These are phyloP conservation scores for Rugiboletus extremiorientalis DNA, from an alignment of 1,284 basidiomycete genomes.

Conservation along the genomic window DNA sequence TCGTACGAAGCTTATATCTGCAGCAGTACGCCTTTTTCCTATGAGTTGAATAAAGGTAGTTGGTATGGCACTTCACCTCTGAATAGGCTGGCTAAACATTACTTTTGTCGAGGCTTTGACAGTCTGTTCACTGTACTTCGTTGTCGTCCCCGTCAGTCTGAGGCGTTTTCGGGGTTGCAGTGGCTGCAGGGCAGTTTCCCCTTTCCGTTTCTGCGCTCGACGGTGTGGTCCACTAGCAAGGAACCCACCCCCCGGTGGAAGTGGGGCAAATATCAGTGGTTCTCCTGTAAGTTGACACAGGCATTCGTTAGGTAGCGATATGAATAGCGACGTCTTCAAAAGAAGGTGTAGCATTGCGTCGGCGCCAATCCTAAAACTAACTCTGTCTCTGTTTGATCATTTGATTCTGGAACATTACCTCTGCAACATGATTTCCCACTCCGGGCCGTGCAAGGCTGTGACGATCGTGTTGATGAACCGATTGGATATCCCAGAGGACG, in stretches of 20 bases:
- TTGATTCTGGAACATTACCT: conserved; percentile 42
- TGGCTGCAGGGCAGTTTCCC: conserved; percentile 16
- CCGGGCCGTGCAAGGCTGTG: conserved; percentile 58
- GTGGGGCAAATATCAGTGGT: conserved; percentile 52
- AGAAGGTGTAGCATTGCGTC: conserved; percentile 75
- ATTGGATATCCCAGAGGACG: conserved; percentile 49
- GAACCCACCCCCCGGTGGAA: conserved; percentile 21
- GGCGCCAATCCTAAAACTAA: conserved; percentile 59
- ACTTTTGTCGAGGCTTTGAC: conserved; percentile 6
- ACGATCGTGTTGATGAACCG: conserved; percentile 74
- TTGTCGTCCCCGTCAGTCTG: conserved; percentile 8
- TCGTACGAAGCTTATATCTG: conserved; percentile 57
- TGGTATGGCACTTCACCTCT: conserved; percentile 21
- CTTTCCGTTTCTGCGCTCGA: conserved; percentile 25
- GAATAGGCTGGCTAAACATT: conserved; percentile 11
- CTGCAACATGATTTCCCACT: conserved; percentile 67
- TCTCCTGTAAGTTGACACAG: conserved; percentile 77
- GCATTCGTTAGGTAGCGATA: conserved; percentile 75
- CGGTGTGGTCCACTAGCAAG: conserved; percentile 10
- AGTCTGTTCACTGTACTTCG: background rate
- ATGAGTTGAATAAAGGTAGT: conserved; percentile 19
- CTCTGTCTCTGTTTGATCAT: background rate
- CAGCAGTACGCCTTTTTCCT: conserved; percentile 43
- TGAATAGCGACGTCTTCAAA: conserved; percentile 68
- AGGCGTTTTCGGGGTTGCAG: conserved; percentile 29